phyloP scores from a whole-genome alignment of 345 rosid genomes.

The Litchi chinensis region DNA sequence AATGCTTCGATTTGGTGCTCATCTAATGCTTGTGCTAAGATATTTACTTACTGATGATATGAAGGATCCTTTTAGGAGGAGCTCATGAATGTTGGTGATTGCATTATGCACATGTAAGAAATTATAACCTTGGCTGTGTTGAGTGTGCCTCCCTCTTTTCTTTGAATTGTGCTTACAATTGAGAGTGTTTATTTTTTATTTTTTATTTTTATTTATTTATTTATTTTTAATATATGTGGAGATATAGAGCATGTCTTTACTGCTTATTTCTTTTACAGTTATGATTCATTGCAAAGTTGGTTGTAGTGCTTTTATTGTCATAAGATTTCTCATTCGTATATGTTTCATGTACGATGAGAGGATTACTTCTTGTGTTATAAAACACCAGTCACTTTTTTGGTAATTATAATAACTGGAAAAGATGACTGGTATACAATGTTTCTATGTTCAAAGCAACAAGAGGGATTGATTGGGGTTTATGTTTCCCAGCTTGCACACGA shows the following conservation, averaged over 20 bases:
- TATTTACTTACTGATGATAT: conserved; percentile 70
- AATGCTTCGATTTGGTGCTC: conserved; percentile 95
- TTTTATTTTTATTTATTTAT: no score
- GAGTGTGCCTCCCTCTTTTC: neutral
- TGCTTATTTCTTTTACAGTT: neutral
- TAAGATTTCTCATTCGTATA: neutral
- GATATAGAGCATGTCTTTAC: conserved; percentile 14
- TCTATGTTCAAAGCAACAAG: conserved; percentile 93
- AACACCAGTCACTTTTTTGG: conserved; percentile 4
- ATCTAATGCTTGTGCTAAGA: conserved; percentile 89
- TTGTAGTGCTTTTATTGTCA: neutral
- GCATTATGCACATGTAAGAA: conserved; percentile 84
- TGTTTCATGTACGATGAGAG: neutral
- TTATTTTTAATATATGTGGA: no score
- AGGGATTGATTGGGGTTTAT: conserved; percentile 90
- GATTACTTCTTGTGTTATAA: conserved; percentile 2
- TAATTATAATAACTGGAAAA: conserved; percentile 29
- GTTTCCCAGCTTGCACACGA: conserved; percentile 95
- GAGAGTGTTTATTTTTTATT: neutral
- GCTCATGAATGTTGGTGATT: conserved; percentile 88
- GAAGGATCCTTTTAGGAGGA: conserved; percentile 75
- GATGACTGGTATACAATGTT: conserved; percentile 83
- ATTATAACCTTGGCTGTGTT: neutral
- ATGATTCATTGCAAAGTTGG: neutral
- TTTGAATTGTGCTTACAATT: neutral